These are phyloP conservation scores for Quercus lobata DNA, from an alignment of 331 rosid genomes.

Conservation along the genomic window DNA sequence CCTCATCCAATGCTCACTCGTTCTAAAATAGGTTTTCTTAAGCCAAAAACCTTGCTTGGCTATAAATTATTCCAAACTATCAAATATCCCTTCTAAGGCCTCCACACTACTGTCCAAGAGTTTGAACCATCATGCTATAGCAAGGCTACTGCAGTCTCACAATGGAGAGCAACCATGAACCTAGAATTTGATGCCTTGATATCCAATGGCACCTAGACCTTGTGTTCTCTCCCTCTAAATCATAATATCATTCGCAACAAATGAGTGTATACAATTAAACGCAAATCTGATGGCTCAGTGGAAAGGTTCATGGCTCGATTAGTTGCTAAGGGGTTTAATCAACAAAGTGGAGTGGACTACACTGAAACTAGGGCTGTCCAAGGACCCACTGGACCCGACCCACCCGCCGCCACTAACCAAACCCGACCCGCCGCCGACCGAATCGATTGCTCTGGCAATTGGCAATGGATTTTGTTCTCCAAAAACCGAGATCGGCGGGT, in stretches of 20 bases:
- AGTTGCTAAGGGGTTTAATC: too few relatives aligned
- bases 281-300: too few relatives aligned
- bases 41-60: not conserved
- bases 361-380: too few relatives aligned
- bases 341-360: too few relatives aligned
- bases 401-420: fast-evolving
- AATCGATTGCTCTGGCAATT: fast-evolving
- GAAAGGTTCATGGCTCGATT: too few relatives aligned
- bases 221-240: not conserved
- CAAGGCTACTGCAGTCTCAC: not conserved
- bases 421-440: fast-evolving
- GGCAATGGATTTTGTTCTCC: fast-evolving
- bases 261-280: not conserved
- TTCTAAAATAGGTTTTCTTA: not conserved
- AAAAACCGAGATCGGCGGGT: too few relatives aligned
- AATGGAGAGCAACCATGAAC: not conserved
- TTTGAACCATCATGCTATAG: not conserved
- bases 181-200: not conserved
- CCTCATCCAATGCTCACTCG: not conserved
- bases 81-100: not conserved
- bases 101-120: not conserved
- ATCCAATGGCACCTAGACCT: not conserved
- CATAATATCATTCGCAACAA: not conserved
- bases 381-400: fast-evolving
- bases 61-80: not conserved